Evolutionary conservation across 108 stramenopile species (phyloP).

Genomic region (Discostella pseudostelligera): DNA sequence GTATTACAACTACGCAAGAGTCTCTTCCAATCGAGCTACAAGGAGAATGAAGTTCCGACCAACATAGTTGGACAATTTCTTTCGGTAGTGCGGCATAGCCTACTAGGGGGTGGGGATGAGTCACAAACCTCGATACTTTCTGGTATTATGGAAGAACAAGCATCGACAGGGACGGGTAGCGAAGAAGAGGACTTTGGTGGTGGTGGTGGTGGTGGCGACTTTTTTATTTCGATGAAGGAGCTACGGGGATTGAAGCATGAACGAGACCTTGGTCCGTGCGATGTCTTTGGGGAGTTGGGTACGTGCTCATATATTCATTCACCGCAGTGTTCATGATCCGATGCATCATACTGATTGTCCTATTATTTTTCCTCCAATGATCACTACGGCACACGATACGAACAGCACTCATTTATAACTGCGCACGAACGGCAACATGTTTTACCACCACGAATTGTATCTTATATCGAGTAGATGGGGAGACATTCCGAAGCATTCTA

Average conservation of each 20-base stretch:
- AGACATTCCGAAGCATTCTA: conserved; percentile 47
- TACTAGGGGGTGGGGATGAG: neutral
- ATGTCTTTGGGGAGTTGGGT: conserved; percentile 40
- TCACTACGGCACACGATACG: too few relatives aligned
- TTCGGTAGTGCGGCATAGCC: conserved; percentile 16
- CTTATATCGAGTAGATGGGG: conserved; percentile 33
- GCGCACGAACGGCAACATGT: conserved; percentile 58
- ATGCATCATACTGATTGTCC: too few relatives aligned
- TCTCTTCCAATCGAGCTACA: conserved; percentile 30
- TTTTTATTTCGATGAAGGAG: conserved; percentile 30
- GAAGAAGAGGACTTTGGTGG: conserved; percentile 16
- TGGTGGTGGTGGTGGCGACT: neutral
- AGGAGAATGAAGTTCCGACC: conserved; percentile 4
- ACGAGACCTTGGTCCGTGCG: conserved; percentile 38
- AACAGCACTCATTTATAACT: conserved; percentile 55
- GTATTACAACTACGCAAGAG: conserved; percentile 38
- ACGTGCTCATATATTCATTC: neutral
- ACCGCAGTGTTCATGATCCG: too few relatives aligned
- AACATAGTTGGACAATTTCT: conserved; percentile 24
- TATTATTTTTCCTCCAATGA: too few relatives aligned
- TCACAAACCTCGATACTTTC: conserved; percentile 4
- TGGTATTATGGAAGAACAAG: conserved; percentile 17
- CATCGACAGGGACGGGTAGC: neutral
- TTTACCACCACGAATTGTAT: conserved; percentile 38
- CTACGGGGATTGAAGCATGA: conserved; percentile 35